A percentile compares a stretch with the other conserved stretches of the same genome.
These are phyloP conservation scores for Fibroporia radiculosa DNA, from an alignment of 768 basidiomycete genomes.

Conservation along the genomic window DNA sequence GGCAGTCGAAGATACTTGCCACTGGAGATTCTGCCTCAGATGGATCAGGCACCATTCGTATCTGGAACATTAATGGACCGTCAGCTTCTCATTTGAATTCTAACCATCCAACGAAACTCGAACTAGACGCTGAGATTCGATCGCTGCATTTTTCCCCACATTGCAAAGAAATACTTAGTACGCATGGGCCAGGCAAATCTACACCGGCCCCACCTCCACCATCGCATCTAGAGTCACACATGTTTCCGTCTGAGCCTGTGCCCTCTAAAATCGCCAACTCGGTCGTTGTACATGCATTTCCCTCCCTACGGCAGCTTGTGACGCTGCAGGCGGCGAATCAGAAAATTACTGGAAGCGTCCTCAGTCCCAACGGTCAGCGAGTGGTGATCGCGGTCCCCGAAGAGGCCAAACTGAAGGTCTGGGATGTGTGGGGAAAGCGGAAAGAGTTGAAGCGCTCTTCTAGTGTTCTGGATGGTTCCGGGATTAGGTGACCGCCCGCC, in stretches of 20 bases:
- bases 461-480: not conserved
- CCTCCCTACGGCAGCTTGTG: slow-evolving; percentile 50
- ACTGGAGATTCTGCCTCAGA: slow-evolving; percentile 33
- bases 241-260: slow-evolving; percentile 6
- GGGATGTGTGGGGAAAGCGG: slow-evolving; percentile 46
- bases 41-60: slow-evolving; percentile 40
- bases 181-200: slow-evolving; percentile 52
- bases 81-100: slow-evolving; percentile 32
- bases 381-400: slow-evolving; percentile 53
- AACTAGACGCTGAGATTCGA: slow-evolving; percentile 53
- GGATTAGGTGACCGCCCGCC: slow-evolving; percentile 5
- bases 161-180: slow-evolving; percentile 79
- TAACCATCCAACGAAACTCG: slow-evolving; percentile 32
- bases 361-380: slow-evolving; percentile 43
- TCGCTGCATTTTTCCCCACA: slow-evolving; percentile 71
- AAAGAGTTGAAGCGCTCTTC: slow-evolving; percentile 11
- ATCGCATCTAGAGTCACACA: slow-evolving; percentile 1
- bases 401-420: slow-evolving; percentile 61
- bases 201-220: slow-evolving; percentile 11
- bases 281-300: slow-evolving; percentile 50
- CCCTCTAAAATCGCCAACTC: slow-evolving; percentile 20
- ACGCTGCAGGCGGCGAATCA: slow-evolving; percentile 34
- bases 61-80: slow-evolving; percentile 46
- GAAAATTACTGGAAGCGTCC: slow-evolving; percentile 51
- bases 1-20: slow-evolving; percentile 44